These are phyloP conservation scores for Nidula niveotomentosa DNA, from an alignment of 1,284 basidiomycete genomes.

Conservation along the genomic window DNA sequence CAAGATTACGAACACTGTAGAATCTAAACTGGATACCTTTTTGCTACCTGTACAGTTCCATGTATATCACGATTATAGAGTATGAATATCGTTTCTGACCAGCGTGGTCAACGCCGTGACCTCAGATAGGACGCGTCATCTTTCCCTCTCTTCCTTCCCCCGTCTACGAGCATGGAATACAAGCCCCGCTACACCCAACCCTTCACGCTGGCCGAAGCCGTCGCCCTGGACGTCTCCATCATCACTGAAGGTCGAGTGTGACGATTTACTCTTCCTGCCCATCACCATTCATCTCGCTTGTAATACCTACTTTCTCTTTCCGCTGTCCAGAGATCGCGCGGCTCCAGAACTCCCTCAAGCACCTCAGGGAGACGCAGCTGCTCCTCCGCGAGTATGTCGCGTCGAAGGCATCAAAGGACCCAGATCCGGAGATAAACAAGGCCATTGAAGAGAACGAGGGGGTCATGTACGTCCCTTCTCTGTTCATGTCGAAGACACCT, in stretches of 20 bases:
- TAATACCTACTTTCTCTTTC: constrained; percentile 4
- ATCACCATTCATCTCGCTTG: neutral
- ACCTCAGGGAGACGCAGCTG: constrained; percentile 63
- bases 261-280: too few species aligned
- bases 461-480: constrained; percentile 38
- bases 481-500: neutral
- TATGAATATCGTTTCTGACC: too few species aligned
- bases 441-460: constrained; percentile 44
- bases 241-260: constrained; percentile 63
- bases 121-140: too few species aligned
- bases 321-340: constrained; percentile 65
- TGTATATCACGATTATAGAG: too few species aligned
- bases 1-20: neutral
- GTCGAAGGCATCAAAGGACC: constrained; percentile 37
- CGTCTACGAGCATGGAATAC: constrained; percentile 54
- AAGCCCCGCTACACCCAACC: constrained; percentile 69
- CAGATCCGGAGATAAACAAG: constrained; percentile 39
- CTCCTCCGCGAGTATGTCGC: constrained; percentile 50
- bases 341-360: constrained; percentile 69
- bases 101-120: too few species aligned
- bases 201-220: constrained; percentile 71
- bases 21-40: too few species aligned
- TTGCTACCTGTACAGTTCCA: too few species aligned
- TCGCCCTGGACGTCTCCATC: constrained; percentile 60
- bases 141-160: too few species aligned